Evolutionary conservation across 306 rosid species (phyloP), one percentile per base, ranked within the genome.

Genomic region (Leucaena leucocephala): DNA sequence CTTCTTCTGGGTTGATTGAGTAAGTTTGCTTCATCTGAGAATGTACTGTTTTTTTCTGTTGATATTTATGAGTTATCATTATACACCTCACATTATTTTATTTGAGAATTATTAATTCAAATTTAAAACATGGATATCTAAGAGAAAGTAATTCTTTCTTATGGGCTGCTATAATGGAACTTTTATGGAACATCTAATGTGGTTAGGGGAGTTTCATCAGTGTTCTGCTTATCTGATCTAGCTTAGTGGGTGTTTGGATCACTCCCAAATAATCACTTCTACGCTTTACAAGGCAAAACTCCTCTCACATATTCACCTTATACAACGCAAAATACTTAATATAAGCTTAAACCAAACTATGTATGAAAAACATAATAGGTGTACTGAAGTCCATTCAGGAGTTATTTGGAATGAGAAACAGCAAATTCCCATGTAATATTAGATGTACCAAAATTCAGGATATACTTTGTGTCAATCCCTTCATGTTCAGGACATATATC

Each of bases 1-100:
- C 80, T 27, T 82, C 99, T 84, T 86, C 94, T 62, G 90, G 91
- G 64, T 46, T 89, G 89, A 96, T 96, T 76, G 99, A 93, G 99
- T 96, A 93, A 91, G 99, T 86, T 70, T 81, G 83, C 77, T 69
- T 68, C 69, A 52, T 15, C 16, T 19, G 16, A 69, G 5, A 21
- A 50, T 52, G 0, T 36, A 27, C 35, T 50, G 11, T 21, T 27
- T 21, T 76, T 80, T 76, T 73, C 44, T 73, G 16, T 38, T 12
- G 65, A 54, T 73, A 62, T 42, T 12, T 21, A 19, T 68, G 55
- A 44, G 39, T 21, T 12, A 68, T 43, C 38, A 45, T 36, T 46
- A 74, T 72, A 55, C 45, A 77, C 62, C 36, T 35, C 68, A 38
- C 61, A 39, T 72, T 58, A 74, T 19, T 71, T 76, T 42, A 35